Evolutionary conservation across 2,329 filamentous ascomycete species (phyloP).

Genomic region (Trichoderma pleuroti): DNA sequence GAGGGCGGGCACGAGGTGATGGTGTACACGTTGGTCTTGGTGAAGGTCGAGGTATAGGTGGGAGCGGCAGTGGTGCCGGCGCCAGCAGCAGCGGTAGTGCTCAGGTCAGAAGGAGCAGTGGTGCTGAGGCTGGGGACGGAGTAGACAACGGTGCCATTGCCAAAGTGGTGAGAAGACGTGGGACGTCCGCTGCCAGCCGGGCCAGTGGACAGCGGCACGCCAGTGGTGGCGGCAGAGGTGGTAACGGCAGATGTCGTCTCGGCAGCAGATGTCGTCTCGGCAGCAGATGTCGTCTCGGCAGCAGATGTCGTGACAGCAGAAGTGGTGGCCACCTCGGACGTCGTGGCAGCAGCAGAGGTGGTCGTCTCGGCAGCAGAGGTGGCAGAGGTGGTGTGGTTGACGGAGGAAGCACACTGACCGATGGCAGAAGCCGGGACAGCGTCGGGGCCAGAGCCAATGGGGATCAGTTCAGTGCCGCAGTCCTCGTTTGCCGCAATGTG

Average conservation of each 20-base stretch:
- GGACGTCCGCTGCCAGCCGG: not conserved
- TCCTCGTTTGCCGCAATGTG: slow-evolving; percentile 38
- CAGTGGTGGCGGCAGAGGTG: not conserved
- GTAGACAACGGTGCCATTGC: slow-evolving; percentile 2
- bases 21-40: slow-evolving; percentile 30
- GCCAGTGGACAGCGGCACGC: not conserved
- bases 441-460: slow-evolving; percentile 39
- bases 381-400: slow-evolving; percentile 22
- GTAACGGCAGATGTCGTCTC: not conserved
- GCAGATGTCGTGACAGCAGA: not conserved
- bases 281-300: not conserved
- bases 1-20: slow-evolving; percentile 32
- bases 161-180: not conserved
- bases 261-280: not conserved
- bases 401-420: slow-evolving; percentile 28
- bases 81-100: slow-evolving; percentile 20
- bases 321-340: slow-evolving; percentile 21
- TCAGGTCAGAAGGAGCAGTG: not conserved
- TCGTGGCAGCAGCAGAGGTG: slow-evolving; percentile 19
- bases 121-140: not conserved
- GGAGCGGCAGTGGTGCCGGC: slow-evolving; percentile 19
- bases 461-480: slow-evolving; percentile 37
- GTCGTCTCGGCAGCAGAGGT: slow-evolving; percentile 17
- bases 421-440: slow-evolving; percentile 30
- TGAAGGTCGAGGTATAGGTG: slow-evolving; percentile 29